phyloP scores from a whole-genome alignment of 2,329 filamentous ascomycete species.

The Apiospora saccharicola region DNA sequence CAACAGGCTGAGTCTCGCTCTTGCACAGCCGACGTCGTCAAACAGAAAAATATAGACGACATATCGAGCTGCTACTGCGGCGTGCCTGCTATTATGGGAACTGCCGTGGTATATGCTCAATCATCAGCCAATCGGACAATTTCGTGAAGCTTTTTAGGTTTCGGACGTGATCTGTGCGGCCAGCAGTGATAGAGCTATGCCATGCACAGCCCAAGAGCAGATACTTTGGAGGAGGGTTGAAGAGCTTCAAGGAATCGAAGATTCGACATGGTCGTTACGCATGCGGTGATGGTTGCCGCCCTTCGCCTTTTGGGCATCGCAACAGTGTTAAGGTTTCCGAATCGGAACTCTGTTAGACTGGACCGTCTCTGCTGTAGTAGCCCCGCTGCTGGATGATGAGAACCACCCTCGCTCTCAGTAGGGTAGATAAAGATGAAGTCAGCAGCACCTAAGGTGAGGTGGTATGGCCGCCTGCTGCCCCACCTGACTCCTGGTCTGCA shows the following conservation, averaged over 20 bases:
- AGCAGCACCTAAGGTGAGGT: background rate
- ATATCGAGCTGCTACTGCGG: background rate
- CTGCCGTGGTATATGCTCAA: background rate
- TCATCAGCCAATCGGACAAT: slow-evolving; percentile 3
- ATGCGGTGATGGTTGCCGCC: background rate
- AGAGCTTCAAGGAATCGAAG: background rate
- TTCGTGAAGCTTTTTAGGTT: background rate
- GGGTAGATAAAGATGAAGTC: background rate
- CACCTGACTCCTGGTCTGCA: background rate
- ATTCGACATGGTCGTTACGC: background rate
- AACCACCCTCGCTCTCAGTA: background rate
- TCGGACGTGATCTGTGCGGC: background rate
- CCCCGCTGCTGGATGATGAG: slow-evolving; percentile 1
- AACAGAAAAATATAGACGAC: background rate
- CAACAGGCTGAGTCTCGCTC: background rate
- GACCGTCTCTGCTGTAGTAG: background rate
- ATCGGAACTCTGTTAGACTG: background rate
- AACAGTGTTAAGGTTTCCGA: background rate
- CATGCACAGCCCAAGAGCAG: background rate
- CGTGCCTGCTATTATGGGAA: background rate
- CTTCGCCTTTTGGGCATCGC: background rate
- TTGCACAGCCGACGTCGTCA: background rate
- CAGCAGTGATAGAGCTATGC: background rate
- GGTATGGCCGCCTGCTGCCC: background rate
- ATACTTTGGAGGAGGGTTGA: background rate